These are phyloP conservation scores for Ophiorrhiza pumila DNA, from an alignment of 257 asterid genomes.

Conservation along the genomic window DNA sequence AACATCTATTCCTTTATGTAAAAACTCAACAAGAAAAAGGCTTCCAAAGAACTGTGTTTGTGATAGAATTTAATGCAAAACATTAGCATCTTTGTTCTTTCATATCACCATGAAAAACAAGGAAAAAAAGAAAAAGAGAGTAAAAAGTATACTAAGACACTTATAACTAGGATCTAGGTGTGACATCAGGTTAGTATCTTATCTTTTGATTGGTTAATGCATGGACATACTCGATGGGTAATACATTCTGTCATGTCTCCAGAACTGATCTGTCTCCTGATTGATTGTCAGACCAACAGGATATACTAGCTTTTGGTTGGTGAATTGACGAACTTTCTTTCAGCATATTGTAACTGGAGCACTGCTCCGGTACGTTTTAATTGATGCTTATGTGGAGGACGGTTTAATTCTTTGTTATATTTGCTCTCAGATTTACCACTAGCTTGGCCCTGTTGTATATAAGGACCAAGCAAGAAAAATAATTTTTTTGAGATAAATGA, in stretches of 20 bases:
- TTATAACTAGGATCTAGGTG: background rate
- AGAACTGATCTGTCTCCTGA: background rate
- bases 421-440: background rate
- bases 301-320: background rate
- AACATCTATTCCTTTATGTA: background rate
- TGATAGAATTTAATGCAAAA: background rate
- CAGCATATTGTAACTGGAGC: conserved; percentile 1
- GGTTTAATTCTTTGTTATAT: background rate
- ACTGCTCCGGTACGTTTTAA: background rate
- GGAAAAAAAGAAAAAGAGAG: no score
- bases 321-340: background rate
- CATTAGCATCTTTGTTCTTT: background rate
- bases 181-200: background rate
- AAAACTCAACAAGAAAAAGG: background rate
- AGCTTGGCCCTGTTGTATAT: background rate
- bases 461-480: background rate
- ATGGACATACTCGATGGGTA: background rate
- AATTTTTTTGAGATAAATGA: background rate
- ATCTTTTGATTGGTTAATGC: background rate
- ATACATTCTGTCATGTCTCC: background rate
- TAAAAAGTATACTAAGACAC: background rate
- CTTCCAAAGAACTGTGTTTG: background rate
- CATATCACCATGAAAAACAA: background rate
- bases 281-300: background rate
- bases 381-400: background rate